phyloP scores from a whole-genome alignment of 371 early-diverging fungal species.

The Blakeslea trispora region DNA sequence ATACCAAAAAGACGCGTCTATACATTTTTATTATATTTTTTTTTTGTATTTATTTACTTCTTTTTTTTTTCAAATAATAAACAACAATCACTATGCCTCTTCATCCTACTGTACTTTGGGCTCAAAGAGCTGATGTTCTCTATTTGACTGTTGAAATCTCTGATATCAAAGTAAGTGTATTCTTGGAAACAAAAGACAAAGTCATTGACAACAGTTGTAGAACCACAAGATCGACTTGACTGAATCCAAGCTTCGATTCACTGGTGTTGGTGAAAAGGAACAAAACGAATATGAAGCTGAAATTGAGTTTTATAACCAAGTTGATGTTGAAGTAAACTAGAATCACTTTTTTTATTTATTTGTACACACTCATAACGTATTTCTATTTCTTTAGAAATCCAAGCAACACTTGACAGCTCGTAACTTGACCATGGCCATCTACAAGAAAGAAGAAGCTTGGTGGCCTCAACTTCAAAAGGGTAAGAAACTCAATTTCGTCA shows the following conservation, averaged over 20 bases:
- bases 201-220: constrained; percentile 1
- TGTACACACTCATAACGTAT: too few species aligned
- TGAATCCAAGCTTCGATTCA: constrained; percentile 62
- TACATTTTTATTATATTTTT: constrained; percentile 3
- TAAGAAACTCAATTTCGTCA: constrained; percentile 75
- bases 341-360: too few species aligned
- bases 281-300: constrained; percentile 74
- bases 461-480: constrained; percentile 89
- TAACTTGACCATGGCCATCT: constrained; percentile 62
- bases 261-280: constrained; percentile 61
- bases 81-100: constrained; percentile 39
- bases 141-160: constrained; percentile 85
- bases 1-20: background rate
- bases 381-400: constrained; percentile 54
- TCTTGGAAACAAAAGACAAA: too few species aligned
- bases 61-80: background rate
- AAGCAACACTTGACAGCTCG: constrained; percentile 70
- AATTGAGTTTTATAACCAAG: constrained; percentile 72
- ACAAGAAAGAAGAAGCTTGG: constrained; percentile 73
- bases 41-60: background rate
- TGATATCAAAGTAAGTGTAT: constrained; percentile 62
- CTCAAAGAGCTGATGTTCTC: constrained; percentile 81
- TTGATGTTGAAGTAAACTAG: constrained; percentile 70
- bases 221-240: constrained; percentile 26
- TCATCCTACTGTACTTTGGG: constrained; percentile 88